Conservation (phyloP, 306 rosid genomes). For the Morella rubra region DNA sequence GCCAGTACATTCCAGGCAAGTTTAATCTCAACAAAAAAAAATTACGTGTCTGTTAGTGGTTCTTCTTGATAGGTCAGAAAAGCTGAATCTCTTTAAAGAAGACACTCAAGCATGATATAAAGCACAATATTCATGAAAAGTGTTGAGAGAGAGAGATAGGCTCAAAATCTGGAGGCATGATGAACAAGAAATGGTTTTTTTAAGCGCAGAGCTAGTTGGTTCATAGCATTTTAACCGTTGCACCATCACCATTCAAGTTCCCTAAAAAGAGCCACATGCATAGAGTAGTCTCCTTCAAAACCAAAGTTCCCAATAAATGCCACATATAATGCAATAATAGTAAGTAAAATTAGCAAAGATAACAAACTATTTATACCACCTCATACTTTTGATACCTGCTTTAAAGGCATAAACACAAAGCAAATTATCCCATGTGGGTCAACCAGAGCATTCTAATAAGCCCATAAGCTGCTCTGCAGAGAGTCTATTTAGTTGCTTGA, state of each 20-base stretch:
- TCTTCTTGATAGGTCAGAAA: not conserved
- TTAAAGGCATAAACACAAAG: not conserved
- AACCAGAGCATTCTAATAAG: slow-evolving; percentile 1
- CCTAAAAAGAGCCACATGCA: not conserved
- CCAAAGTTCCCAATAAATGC: not conserved
- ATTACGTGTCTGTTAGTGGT: not conserved
- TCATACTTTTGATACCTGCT: not conserved
- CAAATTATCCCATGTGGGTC: not conserved
- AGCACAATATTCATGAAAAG: not conserved
- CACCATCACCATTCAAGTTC: not conserved
- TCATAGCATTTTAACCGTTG: not conserved
- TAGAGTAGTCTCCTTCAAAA: not conserved
- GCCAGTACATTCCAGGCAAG: not conserved
- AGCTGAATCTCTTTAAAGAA: not conserved
- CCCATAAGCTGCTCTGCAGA: not conserved
- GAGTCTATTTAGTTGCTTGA: not conserved
- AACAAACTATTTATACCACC: not conserved
- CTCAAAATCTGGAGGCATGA: not conserved
- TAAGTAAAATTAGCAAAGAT: not conserved
- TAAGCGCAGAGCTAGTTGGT: not conserved
- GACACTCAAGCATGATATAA: not conserved
- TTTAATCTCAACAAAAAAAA: not conserved
- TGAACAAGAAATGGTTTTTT: not conserved
- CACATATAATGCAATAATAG: not conserved
- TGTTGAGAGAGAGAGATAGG: not conserved